phyloP scores from a whole-genome alignment of 371 early-diverging fungal genomes.

The Mortierella polycephala region DNA sequence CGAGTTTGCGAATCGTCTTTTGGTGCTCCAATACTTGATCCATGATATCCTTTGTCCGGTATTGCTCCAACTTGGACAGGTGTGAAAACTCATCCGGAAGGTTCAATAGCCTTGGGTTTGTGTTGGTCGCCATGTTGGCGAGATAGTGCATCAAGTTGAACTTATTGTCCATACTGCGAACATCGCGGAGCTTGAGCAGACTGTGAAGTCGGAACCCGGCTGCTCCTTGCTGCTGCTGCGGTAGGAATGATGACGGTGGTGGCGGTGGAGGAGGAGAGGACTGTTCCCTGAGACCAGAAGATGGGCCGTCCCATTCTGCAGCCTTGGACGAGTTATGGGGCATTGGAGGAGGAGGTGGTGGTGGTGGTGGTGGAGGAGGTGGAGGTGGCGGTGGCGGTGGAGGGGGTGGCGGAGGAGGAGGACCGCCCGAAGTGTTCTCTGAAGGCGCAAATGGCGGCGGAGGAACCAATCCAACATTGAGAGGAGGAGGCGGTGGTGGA shows the following conservation, averaged over 20 bases:
- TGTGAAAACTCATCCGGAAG: constrained; percentile 35
- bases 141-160: constrained; percentile 53
- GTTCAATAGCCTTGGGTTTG: constrained; percentile 36
- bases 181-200: constrained; percentile 46
- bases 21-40: constrained; percentile 48
- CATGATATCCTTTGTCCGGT: constrained; percentile 39
- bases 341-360: constrained; percentile 22
- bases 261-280: neutral
- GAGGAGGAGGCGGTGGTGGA: constrained; percentile 5
- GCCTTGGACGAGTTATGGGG: neutral
- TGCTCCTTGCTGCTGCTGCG: constrained; percentile 32
- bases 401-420: neutral
- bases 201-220: constrained; percentile 52
- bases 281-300: no score
- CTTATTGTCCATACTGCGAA: constrained; percentile 49
- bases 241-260: constrained; percentile 5
- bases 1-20: constrained; percentile 22
- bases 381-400: constrained; percentile 13
- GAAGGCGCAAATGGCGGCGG: neutral
- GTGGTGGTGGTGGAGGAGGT: constrained; percentile 7
- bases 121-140: constrained; percentile 43
- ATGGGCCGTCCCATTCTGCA: no score
- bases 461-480: neutral
- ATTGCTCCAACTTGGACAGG: constrained; percentile 40
- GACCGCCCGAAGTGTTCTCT: no score